Evolutionary conservation across 2,329 filamentous ascomycete species (phyloP).

Genomic region (Penicillium sp.): DNA sequence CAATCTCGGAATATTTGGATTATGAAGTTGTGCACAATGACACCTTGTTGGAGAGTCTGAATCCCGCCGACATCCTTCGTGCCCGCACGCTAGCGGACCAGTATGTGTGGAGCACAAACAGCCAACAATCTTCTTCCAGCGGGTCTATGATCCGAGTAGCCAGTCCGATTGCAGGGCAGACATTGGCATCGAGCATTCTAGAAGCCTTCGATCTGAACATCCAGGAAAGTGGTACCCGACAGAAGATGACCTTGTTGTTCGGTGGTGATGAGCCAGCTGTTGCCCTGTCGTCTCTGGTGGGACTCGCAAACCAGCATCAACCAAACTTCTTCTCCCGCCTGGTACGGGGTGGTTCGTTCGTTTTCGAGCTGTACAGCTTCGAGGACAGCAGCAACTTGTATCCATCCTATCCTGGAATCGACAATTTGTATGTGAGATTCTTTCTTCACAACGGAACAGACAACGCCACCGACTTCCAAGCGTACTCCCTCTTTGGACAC

Average conservation of each 20-base stretch:
- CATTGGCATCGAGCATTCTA: conserved; percentile 41
- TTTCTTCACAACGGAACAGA: conserved; percentile 57
- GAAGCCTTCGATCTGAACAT: conserved; percentile 41
- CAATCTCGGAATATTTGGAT: conserved; percentile 56
- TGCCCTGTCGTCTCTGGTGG: conserved; percentile 50
- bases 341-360: conserved; percentile 47
- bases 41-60: conserved; percentile 36
- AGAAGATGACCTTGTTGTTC: conserved; percentile 51
- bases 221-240: conserved; percentile 33
- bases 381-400: conserved; percentile 28
- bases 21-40: conserved; percentile 55
- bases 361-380: conserved; percentile 54
- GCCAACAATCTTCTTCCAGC: conserved; percentile 41
- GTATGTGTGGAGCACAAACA: conserved; percentile 49
- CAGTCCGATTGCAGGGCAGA: conserved; percentile 44
- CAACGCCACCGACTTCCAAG: conserved; percentile 11
- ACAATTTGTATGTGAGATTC: conserved; percentile 56
- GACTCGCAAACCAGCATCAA: conserved; percentile 39
- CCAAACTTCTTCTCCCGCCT: conserved; percentile 51
- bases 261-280: conserved; percentile 51
- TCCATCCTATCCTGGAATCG: conserved; percentile 40
- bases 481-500: conserved; percentile 11
- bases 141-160: conserved; percentile 28
- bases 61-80: conserved; percentile 30
- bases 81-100: conserved; percentile 51